Evolutionary conservation across 2,329 filamentous ascomycete species (phyloP).

Genomic region (Calycina marina): DNA sequence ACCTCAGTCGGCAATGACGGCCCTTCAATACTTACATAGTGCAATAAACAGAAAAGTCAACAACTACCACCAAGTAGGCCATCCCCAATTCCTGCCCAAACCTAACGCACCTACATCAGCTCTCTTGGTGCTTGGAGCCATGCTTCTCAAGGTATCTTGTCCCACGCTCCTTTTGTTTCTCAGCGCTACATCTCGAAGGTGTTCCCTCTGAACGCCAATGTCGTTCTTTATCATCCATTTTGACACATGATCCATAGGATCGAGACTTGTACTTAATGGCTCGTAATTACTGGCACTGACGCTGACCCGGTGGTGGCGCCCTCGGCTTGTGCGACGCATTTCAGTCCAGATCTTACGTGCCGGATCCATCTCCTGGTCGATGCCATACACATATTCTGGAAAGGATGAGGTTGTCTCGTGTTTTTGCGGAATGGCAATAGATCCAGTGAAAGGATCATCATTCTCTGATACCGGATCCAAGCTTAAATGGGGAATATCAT

Average conservation of each 20-base stretch:
- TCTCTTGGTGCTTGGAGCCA: conserved; percentile 10
- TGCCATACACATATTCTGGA: background rate
- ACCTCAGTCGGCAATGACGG: no score
- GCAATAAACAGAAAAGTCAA: no score
- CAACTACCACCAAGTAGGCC: background rate
- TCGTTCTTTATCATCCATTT: background rate
- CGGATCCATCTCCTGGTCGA: conserved; percentile 15
- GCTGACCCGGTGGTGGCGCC: conserved; percentile 9
- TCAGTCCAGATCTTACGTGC: conserved; percentile 22
- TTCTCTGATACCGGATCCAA: background rate
- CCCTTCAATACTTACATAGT: no score
- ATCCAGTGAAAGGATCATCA: background rate
- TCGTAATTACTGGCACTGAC: conserved; percentile 13
- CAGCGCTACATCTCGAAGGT: conserved; percentile 11
- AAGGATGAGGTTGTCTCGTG: background rate
- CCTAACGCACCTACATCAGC: background rate
- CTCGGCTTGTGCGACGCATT: conserved; percentile 18
- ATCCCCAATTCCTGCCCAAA: background rate
- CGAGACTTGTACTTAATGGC: background rate
- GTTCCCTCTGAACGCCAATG: conserved; percentile 5
- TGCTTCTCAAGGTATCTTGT: conserved; percentile 12
- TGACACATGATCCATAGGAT: background rate
- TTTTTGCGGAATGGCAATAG: no score
- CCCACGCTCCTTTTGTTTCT: conserved; percentile 15
- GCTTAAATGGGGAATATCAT: background rate